Evolutionary conservation across 1,139 yeast species (phyloP).

Genomic region (Hyphopichia pseudoburtonii): DNA sequence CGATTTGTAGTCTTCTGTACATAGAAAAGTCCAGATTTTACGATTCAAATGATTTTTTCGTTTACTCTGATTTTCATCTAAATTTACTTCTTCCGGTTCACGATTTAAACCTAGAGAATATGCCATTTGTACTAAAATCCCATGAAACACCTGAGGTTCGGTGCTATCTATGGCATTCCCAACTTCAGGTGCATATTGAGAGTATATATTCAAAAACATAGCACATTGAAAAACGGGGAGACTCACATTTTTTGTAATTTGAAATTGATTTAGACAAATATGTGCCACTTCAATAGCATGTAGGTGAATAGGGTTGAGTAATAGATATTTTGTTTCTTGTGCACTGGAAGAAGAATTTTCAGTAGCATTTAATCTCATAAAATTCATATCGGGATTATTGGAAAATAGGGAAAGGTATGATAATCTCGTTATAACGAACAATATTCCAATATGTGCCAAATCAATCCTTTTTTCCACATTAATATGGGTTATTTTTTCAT

Average conservation of each 20-base stretch:
- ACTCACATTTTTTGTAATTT: constrained; percentile 46
- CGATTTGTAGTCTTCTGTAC: constrained; percentile 24
- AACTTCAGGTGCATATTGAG: constrained; percentile 49
- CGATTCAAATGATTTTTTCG: constrained; percentile 17
- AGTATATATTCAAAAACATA: constrained; percentile 36
- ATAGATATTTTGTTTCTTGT: constrained; percentile 40
- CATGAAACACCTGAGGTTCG: constrained; percentile 39
- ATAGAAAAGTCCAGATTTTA: constrained; percentile 27
- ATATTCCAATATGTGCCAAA: constrained; percentile 32
- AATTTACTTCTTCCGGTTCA: constrained; percentile 29
- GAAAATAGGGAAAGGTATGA: constrained; percentile 33
- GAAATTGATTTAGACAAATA: constrained; percentile 53
- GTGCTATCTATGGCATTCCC: constrained; percentile 50
- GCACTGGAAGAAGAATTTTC: constrained; percentile 23
- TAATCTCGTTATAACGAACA: constrained; percentile 29
- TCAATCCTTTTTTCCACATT: constrained; percentile 32
- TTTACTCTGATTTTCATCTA: constrained; percentile 8
- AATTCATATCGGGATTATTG: constrained; percentile 31
- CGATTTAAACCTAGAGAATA: constrained; percentile 47
- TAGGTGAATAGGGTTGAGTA: constrained; percentile 48
- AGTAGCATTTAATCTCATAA: constrained; percentile 21
- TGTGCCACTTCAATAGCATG: constrained; percentile 50
- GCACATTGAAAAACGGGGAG: constrained; percentile 52
- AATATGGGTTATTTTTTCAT: constrained; percentile 17
- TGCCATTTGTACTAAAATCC: constrained; percentile 43